Base-by-base conservation (phyloP, 768 basidiomycete genomes). In the Pleurotus giganteus region DNA sequence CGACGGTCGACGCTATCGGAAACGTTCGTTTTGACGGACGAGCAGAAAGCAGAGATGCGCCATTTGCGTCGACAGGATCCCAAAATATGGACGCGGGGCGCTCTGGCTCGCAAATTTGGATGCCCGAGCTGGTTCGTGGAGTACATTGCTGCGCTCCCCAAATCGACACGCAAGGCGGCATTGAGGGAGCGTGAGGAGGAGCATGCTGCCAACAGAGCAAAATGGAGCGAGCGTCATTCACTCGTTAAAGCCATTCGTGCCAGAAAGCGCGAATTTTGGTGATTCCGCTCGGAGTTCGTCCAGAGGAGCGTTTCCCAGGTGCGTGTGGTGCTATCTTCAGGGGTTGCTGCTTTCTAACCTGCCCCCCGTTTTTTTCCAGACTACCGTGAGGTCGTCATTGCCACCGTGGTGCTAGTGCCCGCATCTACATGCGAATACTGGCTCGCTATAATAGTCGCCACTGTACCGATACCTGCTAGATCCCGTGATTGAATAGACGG, bases 191-290 rank as follows among this genome's bases (percentile, higher is more conserved):
- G 81, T 55, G 79, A 85, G 19, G 71, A 61, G 47, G 70, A 70
- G 61, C 82, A 84, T 54, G 76, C 70, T 53, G 69, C 65, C 50
- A 65, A 71, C 27, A 74, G 82, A 58, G 79, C 72, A 24, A 72
- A 74, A 57, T 92, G 91, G 91, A 85, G 88, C 21, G 86, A 91
- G 70, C 78, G 79, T 64, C 85, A 85, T 68, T 61, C 76, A 39
- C 72, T 85, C 53, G 74, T 80, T 4, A 76, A 74, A 66, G 85
- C 85, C n/a, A 82, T 91, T 47, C 71, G 78, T 60, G 75, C 74
- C 64, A 89, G 85, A 69, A 78, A 89, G 59, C 81, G 80, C 60
- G 79, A 83, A 65, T 77, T 86, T 63, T 93, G 91, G 91, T 93
- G 76, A 74, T 62, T 27, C 43, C 42, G 39, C 5, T 5, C n/a